A percentile compares a stretch with the other conserved stretches of the same genome.
These are phyloP conservation scores for Tetracentron sinense DNA, from an alignment of 164 flowering plant genomes.

Conservation along the genomic window DNA sequence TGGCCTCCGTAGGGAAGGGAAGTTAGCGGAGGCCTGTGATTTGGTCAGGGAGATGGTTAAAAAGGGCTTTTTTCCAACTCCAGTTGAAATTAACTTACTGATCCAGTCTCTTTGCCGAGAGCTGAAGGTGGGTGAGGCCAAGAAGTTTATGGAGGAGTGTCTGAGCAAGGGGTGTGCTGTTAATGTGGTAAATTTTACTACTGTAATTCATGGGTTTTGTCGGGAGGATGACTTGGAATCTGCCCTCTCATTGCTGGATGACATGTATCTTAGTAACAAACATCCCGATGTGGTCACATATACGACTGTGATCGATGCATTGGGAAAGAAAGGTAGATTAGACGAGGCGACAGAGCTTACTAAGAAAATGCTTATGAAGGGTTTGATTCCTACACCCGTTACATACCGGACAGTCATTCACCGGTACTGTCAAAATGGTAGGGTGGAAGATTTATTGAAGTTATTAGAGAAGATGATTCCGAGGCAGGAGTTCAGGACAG, in stretches of 20 bases:
- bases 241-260: constrained; percentile 83
- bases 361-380: constrained; percentile 62
- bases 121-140: constrained; percentile 54
- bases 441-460: constrained; percentile 62
- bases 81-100: constrained; percentile 74
- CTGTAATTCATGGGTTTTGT: constrained; percentile 85
- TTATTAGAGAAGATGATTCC: constrained; percentile 70
- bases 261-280: constrained; percentile 82
- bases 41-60: constrained; percentile 61
- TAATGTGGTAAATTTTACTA: constrained; percentile 74
- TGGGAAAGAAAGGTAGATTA: constrained; percentile 65
- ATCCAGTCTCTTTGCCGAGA: constrained; percentile 63
- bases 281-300: constrained; percentile 83
- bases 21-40: constrained; percentile 69
- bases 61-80: constrained; percentile 65
- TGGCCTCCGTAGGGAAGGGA: constrained; percentile 82
- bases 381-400: constrained; percentile 73
- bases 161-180: constrained; percentile 71
- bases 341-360: constrained; percentile 69
- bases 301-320: constrained; percentile 65
- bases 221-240: constrained; percentile 58
- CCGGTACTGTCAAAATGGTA: constrained; percentile 55
- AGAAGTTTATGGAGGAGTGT: constrained; percentile 71
- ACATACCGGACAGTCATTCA: constrained; percentile 78
- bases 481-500: constrained; percentile 48